Conservation (phyloP, 106 monocot genomes). For the Gastrodia elata region DNA sequence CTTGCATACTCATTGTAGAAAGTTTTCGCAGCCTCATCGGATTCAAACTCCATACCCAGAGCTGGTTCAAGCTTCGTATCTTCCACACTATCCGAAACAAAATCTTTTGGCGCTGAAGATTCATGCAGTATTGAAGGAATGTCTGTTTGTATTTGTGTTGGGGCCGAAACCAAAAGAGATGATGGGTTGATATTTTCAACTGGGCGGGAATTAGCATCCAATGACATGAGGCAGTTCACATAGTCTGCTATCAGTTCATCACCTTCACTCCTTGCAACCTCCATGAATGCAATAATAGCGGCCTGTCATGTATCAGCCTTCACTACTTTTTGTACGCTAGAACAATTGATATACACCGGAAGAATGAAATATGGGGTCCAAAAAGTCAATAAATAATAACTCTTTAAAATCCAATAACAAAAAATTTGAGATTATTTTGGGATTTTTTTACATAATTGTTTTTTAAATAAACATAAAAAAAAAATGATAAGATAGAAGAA, state of each 20-base stretch:
- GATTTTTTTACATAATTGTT: too few species aligned
- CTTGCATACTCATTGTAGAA: slow-evolving; percentile 96
- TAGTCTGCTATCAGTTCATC: slow-evolving; percentile 84
- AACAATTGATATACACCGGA: slow-evolving; percentile 1
- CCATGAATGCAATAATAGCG: slow-evolving; percentile 26
- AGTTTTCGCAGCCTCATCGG: slow-evolving; percentile 85
- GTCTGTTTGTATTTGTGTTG: slow-evolving; percentile 10
- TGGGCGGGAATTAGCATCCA: slow-evolving; percentile 38
- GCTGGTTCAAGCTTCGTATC: slow-evolving; percentile 50
- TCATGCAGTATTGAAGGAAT: slow-evolving; percentile 17
- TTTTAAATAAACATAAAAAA: too few species aligned
- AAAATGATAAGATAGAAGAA: too few species aligned
- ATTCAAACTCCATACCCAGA: slow-evolving; percentile 78
- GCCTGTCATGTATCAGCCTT: slow-evolving; percentile 2
- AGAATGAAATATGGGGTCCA: too few species aligned
- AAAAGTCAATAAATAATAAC: too few species aligned
- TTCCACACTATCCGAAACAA: slow-evolving; percentile 10
- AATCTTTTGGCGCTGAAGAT: slow-evolving; percentile 21
- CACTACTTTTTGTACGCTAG: background rate
- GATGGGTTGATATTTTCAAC: slow-evolving; percentile 25
- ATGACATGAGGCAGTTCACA: slow-evolving; percentile 82
- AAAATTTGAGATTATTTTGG: too few species aligned
- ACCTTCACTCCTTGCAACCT: slow-evolving; percentile 43
- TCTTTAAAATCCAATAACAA: too few species aligned
- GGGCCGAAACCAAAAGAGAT: slow-evolving; percentile 9